Evolutionary conservation across 139 green algal species (phyloP).

Genomic region (Picochlorum sp.): DNA sequence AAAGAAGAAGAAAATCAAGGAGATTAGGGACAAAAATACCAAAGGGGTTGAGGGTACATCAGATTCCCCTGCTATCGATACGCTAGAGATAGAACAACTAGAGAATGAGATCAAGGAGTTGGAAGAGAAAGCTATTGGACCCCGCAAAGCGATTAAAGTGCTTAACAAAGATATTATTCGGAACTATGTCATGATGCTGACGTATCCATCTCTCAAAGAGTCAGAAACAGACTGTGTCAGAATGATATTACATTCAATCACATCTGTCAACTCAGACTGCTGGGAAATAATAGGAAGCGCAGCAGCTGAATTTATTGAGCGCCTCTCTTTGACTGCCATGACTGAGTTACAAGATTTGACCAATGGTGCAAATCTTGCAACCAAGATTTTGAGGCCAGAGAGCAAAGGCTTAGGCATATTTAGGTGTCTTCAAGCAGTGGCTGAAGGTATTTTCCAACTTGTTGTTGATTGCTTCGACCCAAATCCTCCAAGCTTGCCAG

Average conservation of each 20-base stretch:
- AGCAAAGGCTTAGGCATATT: background rate
- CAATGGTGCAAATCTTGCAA: background rate
- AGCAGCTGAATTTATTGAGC: too few species aligned
- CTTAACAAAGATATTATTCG: background rate
- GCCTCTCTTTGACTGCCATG: too few species aligned
- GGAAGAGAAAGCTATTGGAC: background rate
- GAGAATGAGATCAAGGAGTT: background rate
- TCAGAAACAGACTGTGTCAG: background rate
- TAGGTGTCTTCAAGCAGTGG: background rate
- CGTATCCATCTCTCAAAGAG: background rate
- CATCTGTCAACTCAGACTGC: background rate
- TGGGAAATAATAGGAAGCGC: too few species aligned
- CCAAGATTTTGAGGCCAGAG: background rate
- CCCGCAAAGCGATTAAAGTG: background rate
- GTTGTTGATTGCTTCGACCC: background rate
- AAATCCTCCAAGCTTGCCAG: background rate
- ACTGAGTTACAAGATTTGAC: background rate
- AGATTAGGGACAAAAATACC: too few species aligned
- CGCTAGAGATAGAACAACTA: background rate
- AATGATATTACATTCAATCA: background rate
- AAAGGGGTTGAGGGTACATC: too few species aligned
- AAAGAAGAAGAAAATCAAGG: too few species aligned
- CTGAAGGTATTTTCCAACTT: conserved; percentile 4
- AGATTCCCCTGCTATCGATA: too few species aligned
- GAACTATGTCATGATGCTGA: background rate